Base-by-base conservation (phyloP, 495 filamentous ascomycete genomes). In the Penicillium lagena region DNA sequence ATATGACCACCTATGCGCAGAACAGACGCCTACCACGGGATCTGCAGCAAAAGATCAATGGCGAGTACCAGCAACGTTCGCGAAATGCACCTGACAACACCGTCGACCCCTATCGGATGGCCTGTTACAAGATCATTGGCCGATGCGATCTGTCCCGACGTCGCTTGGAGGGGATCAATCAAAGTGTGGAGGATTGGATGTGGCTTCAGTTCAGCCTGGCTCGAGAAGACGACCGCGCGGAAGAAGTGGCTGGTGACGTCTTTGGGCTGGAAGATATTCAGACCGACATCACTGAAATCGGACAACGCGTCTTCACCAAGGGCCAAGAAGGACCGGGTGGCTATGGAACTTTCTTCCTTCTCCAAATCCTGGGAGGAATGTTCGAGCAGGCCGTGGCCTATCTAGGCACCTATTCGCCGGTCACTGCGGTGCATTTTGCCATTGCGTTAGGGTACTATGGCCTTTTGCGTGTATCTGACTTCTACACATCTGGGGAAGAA, bases 61-160 rank as follows among this genome's bases (percentile, higher is more conserved):
- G 81, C 42, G 90, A 96, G 57, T 97, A 94, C 64, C 86, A 86
- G 48, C 86, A 90, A 52, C 83, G 89, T 35, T 70, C 79, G 13
- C 80, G 86, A 37, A 87, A 90, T 57, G 86, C 88, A 9, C 87
- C 88, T 9, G 88, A 95, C 42, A 83, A 89, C 47, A 83, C 85
- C 11, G 80, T 91, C 50, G 91, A 99, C 69, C 94, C 93, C 32
- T 99, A 93, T 67, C 82, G 90, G 35, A 89, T 95, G 80, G 90
- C 90, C 12, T 96, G 95, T 62, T 97, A 96, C 76, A 97, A 97
- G 66, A 81, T 99, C 43, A 84, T 97, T 54, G 93, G 93, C 37
- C 89, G 93, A 29, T 96, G 90, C 66, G 93, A 97, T 53, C 76
- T 99, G 13, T 74, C 66, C 47, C 83, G 84, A 40, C 79, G 90